Base-by-base conservation (phyloP, 257 asterid species). In the Voacanga thouarsii region DNA sequence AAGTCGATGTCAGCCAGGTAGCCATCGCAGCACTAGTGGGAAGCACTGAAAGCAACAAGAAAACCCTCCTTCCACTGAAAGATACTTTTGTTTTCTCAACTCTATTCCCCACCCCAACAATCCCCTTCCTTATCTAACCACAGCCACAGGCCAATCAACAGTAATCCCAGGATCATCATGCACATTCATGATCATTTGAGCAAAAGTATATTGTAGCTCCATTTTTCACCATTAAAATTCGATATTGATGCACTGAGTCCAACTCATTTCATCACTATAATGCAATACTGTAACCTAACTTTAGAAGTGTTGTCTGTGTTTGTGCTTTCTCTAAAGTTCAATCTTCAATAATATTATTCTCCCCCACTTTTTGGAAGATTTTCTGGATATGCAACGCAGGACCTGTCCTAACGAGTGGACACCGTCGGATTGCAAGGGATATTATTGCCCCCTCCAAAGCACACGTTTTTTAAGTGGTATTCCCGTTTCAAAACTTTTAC, bases 11-110 rank as follows among this genome's bases (percentile, higher is more conserved):
- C 82, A 69, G 59, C 50, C 56, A 16, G 26, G 63, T 33, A 80
- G 59, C 70, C 39, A 71, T 77, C 81, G 15, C 44, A 33, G n/a
- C 16, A 28, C 60, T 19, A 68, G 85, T 82, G 82, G 82, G 82
- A 30, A 64, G 77, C 85, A 73, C 5, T 28, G 85, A 82, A 77
- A 78, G 56, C 68, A 74, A 78, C 82, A 5, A 19, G 19, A 41
- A 66, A 53, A 44, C 74, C 77, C 37, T 2, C n/a, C 43, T 75
- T 12, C 68, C 80, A 75, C 83, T 57, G 18, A 41, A 43, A 19
- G 7, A 44, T 57, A 11, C 15, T 45, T 75, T 66, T 72, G 51
- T 49, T 11, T 30, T 37, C 39, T 5, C 5, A 24, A n/a, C n/a
- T n/a, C 33, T 21, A 39, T 39, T 33, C 30, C 5, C 51, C 37